Evolutionary conservation across 1,139 yeast species (phyloP), one percentile per base, ranked within the genome.

Genomic region (Suhomyces wounanorum): DNA sequence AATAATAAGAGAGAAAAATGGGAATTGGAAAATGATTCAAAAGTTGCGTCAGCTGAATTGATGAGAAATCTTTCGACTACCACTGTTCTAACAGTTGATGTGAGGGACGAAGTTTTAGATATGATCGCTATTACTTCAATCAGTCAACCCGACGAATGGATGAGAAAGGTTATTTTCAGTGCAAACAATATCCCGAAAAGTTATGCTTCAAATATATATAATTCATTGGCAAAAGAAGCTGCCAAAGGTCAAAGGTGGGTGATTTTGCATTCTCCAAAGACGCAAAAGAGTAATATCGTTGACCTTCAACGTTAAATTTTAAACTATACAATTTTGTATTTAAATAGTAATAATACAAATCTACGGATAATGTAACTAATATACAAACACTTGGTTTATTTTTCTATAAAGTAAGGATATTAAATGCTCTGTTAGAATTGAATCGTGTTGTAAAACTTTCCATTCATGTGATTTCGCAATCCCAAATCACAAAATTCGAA

Each of bases 81-180:
- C 0, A 90, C 97, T 0, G 81, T 92, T 0, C 74, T 90, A 43
- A 79, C 87, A 1, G 79, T 92, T 36, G 98, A 94, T 63, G 83
- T 82, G 1, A 79, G 87, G 53, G 97, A 90, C 59, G 97, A 90
- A 56, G 88, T 89, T 1, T 64, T 92, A 52, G 95, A 89, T 43
- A 89, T 90, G 78, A 89, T 92, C 42, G 76, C 86, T 31, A 79
- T 86, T 1, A 86, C 96, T 0, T 85, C 96, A 0, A 77, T 92
- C 18, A 78, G 78, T 40, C 90, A 84, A 55, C 85, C 84, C 39
- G 97, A 92, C 54, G 96, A 91, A 76, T 92, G 97, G 97, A 72
- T 84, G 43, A 75, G 96, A 58, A 87, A 89, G 59, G 91, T 91
- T 2, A 88, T 91, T 10, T 90, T 91, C 39, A 62, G 69, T 7